Evolutionary conservation across 495 filamentous ascomycete genomes (phyloP).

Genomic region (Tuber melanosporum): DNA sequence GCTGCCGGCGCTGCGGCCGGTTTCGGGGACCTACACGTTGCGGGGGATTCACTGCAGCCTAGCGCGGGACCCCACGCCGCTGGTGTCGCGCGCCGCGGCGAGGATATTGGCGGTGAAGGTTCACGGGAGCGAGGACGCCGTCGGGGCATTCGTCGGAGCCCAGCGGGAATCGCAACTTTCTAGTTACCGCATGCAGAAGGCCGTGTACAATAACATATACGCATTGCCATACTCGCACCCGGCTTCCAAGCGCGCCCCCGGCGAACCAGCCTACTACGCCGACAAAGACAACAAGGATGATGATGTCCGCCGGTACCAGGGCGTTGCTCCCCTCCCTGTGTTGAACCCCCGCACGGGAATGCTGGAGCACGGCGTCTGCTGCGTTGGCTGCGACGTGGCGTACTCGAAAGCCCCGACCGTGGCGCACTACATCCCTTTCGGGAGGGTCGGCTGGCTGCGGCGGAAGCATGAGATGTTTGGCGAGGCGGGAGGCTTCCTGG

Average conservation of each 20-base stretch:
- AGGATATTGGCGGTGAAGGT: constrained; percentile 19
- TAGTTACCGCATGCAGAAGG: constrained; percentile 21
- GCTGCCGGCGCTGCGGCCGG: constrained; percentile 19
- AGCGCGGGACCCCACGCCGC: constrained; percentile 7
- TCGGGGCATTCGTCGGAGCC: constrained; percentile 19
- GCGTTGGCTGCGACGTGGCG: constrained; percentile 16
- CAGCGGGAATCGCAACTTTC: constrained; percentile 19
- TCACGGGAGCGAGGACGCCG: constrained; percentile 23
- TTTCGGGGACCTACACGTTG: constrained; percentile 28
- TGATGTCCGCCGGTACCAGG: constrained; percentile 21
- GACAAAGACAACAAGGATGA: constrained; percentile 30
- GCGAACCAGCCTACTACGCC: constrained; percentile 16
- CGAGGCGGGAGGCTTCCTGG: not conserved
- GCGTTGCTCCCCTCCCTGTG: constrained; percentile 26
- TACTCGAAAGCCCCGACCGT: not conserved
- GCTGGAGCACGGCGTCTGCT: constrained; percentile 22
- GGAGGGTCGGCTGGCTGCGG: not conserved
- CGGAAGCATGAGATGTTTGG: constrained; percentile 4
- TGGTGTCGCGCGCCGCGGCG: constrained; percentile 24
- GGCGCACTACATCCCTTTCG: not conserved
- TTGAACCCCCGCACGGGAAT: constrained; percentile 20
- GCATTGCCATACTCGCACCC: constrained; percentile 9
- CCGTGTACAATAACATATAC: constrained; percentile 21
- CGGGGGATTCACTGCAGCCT: constrained; percentile 18
- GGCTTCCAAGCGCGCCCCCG: constrained; percentile 8